Conservation (phyloP, 306 rosid genomes). For the Rosa lucieae region DNA sequence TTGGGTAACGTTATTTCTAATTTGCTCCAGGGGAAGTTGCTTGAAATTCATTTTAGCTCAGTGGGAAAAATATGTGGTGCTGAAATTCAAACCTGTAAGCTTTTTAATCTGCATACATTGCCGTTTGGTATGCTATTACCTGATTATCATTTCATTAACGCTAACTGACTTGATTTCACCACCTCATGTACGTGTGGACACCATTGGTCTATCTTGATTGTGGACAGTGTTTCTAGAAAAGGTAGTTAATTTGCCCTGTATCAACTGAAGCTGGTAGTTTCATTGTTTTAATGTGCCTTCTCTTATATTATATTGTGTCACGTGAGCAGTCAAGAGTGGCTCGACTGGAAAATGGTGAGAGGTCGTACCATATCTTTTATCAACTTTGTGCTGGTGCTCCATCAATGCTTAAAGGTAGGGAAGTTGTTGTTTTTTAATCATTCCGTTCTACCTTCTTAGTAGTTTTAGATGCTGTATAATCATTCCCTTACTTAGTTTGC, state of each 20-base stretch:
- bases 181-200: slow-evolving; percentile 37
- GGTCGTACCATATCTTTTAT: slow-evolving; percentile 90
- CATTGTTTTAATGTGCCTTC: slow-evolving; percentile 27
- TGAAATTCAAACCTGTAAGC: slow-evolving; percentile 86
- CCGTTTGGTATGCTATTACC: slow-evolving; percentile 21
- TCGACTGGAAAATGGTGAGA: slow-evolving; percentile 65
- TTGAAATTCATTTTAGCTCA: slow-evolving; percentile 76
- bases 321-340: slow-evolving; percentile 88
- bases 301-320: slow-evolving; percentile 34
- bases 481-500: not conserved
- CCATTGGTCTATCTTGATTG: slow-evolving; percentile 25
- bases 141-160: slow-evolving; percentile 16
- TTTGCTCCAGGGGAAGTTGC: slow-evolving; percentile 80
- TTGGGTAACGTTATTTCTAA: slow-evolving; percentile 28
- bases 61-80: slow-evolving; percentile 80
- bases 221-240: slow-evolving; percentile 76
- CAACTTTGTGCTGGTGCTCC: slow-evolving; percentile 96
- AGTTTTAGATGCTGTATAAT: not conserved
- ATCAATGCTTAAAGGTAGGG: slow-evolving; percentile 68
- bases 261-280: slow-evolving; percentile 26
- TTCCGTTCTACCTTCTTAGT: slow-evolving; percentile 4
- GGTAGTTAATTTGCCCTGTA: slow-evolving; percentile 52
- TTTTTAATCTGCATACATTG: slow-evolving; percentile 24
- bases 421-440: slow-evolving; percentile 9
- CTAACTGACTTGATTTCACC: slow-evolving; percentile 47